Base-by-base conservation (phyloP, 2,329 filamentous ascomycete species). In the Alternaria longipes region DNA sequence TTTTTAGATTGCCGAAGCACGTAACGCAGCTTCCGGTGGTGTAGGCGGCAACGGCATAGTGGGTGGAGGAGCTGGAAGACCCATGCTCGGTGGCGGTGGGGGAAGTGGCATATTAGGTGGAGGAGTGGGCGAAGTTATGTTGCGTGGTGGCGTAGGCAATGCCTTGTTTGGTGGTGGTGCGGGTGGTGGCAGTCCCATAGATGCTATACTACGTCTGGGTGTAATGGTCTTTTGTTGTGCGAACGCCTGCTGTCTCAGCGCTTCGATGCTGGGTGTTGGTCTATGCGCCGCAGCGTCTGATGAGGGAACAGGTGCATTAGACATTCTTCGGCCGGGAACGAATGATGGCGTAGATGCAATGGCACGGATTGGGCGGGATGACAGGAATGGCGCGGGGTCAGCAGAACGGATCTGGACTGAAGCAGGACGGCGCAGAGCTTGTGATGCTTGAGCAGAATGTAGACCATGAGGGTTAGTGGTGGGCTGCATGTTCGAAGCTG, bases 101-200 rank as follows among this genome's bases (percentile, higher is more conserved):
- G 66, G 69, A 4, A 66, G 64, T 30, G 66, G 62, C 60, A 65
- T 63, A 8, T 45, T 63, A 4, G 66, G 65, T 16, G 68, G 65
- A 9, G 60, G 66, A 22, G 53, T 60, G 6, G 62, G 59, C 12
- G 59, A 53, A 9, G 59, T 51, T 28, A 62, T 49, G 44, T 61
- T 65, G 11, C 69, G 69, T 7, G 79, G 79, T 38, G 76, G 76
- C 11, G 73, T 62, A n/a, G 82, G 82, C 22, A 83, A 65, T n/a
- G 82, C 81, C 66, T 80, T 79, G 12, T 72, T 76, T 56, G 82
- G 82, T 22, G 82, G 82, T 4, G 82, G 82, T 5, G 79, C 80
- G 4, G 81, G 82, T 7, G 82, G 82, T 3, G 81, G 81, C 3
- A 84, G 67, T 1, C 76, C 74, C 14, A 81, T 76, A 1, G 76